Percentiles rank a stretch among this genome's conserved stretches.
These are phyloP conservation scores for Aureobasidium melanogenum DNA, from an alignment of 2,329 filamentous ascomycete genomes.

Conservation along the genomic window DNA sequence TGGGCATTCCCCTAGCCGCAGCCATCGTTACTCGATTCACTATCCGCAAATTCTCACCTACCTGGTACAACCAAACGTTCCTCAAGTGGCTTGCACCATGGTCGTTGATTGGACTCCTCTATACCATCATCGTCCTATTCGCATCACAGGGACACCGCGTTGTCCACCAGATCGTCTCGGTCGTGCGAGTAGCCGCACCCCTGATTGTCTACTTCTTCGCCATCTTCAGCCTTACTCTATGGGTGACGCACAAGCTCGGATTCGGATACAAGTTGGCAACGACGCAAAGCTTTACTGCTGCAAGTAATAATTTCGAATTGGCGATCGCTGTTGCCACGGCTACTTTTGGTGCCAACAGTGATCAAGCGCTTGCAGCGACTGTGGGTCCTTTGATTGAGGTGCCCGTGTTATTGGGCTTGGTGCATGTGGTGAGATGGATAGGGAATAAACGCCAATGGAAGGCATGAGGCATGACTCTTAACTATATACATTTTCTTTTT, in stretches of 20 bases:
- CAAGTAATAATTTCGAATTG: conserved; percentile 89
- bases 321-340: conserved; percentile 83
- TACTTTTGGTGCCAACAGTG: conserved; percentile 66
- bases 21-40: conserved; percentile 66
- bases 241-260: conserved; percentile 53
- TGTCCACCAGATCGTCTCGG: conserved; percentile 73
- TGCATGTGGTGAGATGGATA: conserved; percentile 61
- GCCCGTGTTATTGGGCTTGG: conserved; percentile 66
- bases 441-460: conserved; percentile 49
- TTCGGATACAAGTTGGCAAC: conserved; percentile 62
- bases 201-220: conserved; percentile 71
- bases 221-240: conserved; percentile 64
- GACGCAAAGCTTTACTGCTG: conserved; percentile 81
- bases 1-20: conserved; percentile 71
- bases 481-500: not conserved
- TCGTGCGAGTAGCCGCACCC: conserved; percentile 71
- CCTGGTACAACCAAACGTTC: conserved; percentile 62
- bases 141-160: conserved; percentile 70
- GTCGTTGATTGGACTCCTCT: conserved; percentile 74
- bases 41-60: conserved; percentile 47
- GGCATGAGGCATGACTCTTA: conserved; percentile 5
- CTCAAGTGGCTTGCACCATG: conserved; percentile 61
- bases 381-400: conserved; percentile 84
- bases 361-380: conserved; percentile 72
- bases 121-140: conserved; percentile 80